These are phyloP conservation scores for Wickerhamiella shivajii DNA, from an alignment of 805 yeast species.

Conservation along the genomic window DNA sequence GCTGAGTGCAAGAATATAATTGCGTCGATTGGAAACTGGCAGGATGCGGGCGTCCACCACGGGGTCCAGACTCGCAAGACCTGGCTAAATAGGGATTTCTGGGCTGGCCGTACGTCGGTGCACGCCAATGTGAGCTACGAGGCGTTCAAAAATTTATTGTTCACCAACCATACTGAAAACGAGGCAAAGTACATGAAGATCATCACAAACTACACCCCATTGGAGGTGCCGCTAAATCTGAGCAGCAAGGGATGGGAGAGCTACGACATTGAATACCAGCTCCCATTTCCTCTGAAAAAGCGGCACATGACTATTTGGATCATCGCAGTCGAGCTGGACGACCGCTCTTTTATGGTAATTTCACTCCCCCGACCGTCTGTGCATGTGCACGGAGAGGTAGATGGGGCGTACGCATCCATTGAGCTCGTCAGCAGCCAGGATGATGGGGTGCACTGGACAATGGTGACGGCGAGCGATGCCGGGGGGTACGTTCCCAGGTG, in stretches of 20 bases:
- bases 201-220: conserved; percentile 18
- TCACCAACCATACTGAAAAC: conserved; percentile 26
- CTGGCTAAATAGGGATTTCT: conserved; percentile 20
- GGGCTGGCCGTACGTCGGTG: conserved; percentile 26
- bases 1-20: no score
- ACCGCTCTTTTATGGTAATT: conserved; percentile 24
- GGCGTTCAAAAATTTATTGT: conserved; percentile 19
- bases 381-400: conserved; percentile 13
- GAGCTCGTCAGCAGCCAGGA: conserved; percentile 21
- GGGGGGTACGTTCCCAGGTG: conserved; percentile 27
- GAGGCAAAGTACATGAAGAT: conserved; percentile 27
- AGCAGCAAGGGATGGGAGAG: conserved; percentile 18
- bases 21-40: no score
- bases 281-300: conserved; percentile 24
- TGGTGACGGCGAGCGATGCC: conserved; percentile 29
- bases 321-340: conserved; percentile 20
- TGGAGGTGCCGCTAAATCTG: conserved; percentile 13
- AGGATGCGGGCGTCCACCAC: no score
- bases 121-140: conserved; percentile 23
- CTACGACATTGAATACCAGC: conserved; percentile 21
- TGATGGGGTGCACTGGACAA: conserved; percentile 24
- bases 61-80: conserved; percentile 17
- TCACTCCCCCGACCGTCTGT: conserved; percentile 26
- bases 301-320: conserved; percentile 28
- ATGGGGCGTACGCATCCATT: conserved; percentile 25